A percentile compares a stretch with the other conserved stretches of the same genome.
Evolutionary conservation across 768 basidiomycete species (phyloP).

Genomic region (Termitomyces heimii): DNA sequence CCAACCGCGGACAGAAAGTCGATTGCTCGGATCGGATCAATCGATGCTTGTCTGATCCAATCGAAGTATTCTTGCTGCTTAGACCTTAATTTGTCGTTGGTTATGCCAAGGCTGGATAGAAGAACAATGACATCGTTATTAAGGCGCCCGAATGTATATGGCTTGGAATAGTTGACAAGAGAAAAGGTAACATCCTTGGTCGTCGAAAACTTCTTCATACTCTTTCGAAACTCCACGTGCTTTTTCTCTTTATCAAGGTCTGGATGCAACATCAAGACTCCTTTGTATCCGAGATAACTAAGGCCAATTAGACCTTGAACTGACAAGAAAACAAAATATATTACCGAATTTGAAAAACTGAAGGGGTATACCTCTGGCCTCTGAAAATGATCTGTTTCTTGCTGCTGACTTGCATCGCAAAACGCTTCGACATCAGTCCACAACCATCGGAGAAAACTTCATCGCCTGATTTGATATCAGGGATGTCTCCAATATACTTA

Average conservation of each 20-base stretch:
- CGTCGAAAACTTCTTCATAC: constrained; percentile 66
- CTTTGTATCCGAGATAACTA: constrained; percentile 69
- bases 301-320: background rate
- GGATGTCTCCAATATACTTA: constrained; percentile 43
- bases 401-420: constrained; percentile 48
- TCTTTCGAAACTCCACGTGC: constrained; percentile 54
- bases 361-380: constrained; percentile 50
- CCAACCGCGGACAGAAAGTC: constrained; percentile 51
- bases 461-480: constrained; percentile 50
- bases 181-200: constrained; percentile 56
- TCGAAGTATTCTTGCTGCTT: constrained; percentile 56
- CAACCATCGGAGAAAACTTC: constrained; percentile 67
- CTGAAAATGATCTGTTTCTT: constrained; percentile 51
- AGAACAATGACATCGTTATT: constrained; percentile 70
- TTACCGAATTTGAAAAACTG: constrained; percentile 61
- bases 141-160: constrained; percentile 58
- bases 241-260: constrained; percentile 42
- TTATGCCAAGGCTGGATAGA: constrained; percentile 56
- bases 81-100: constrained; percentile 42
- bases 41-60: constrained; percentile 49
- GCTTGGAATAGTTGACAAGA: constrained; percentile 57
- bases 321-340: background rate
- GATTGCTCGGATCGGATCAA: constrained; percentile 41
- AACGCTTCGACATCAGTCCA: constrained; percentile 50
- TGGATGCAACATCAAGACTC: constrained; percentile 63